phyloP scores from a whole-genome alignment of 1,284 basidiomycete genomes.

The Gomphus bonarii region DNA sequence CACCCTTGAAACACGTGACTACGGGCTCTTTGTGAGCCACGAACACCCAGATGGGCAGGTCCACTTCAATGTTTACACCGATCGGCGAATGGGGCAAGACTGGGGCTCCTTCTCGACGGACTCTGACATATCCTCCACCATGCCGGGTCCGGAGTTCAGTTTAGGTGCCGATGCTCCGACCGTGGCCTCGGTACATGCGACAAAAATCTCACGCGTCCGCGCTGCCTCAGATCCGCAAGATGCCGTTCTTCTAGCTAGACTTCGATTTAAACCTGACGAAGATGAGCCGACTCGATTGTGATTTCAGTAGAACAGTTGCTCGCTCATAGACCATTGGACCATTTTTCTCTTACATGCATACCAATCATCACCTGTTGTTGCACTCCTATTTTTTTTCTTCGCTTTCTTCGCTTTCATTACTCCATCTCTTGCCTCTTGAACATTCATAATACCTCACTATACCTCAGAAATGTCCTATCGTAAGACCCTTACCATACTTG shows the following conservation, averaged over 20 bases:
- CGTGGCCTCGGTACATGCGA: constrained; percentile 34
- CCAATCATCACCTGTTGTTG: neutral
- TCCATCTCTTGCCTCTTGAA: too few relatives aligned
- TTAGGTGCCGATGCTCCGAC: constrained; percentile 2
- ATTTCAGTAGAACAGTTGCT: neutral
- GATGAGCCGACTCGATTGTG: constrained; percentile 41
- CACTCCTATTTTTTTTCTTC: neutral
- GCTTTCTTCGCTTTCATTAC: too few relatives aligned
- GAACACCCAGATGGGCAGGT: constrained; percentile 53
- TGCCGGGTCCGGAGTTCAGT: constrained; percentile 21
- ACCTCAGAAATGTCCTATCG: neutral
- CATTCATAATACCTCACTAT: neutral
- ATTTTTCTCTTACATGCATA: neutral
- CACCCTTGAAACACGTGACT: constrained; percentile 53
- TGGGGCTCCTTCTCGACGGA: constrained; percentile 65
- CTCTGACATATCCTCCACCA: constrained; percentile 27
- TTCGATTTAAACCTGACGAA: constrained; percentile 47
- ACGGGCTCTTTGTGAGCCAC: constrained; percentile 61
- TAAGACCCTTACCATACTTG: neutral
- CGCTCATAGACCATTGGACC: neutral
- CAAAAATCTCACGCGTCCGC: constrained; percentile 37
- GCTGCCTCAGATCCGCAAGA: constrained; percentile 22
- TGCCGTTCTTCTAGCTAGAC: constrained; percentile 38
- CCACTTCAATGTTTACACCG: constrained; percentile 57
- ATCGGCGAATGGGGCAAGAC: constrained; percentile 36